Base-by-base conservation (phyloP, 1,139 yeast genomes). In the Suhomyces chickasaworum region DNA sequence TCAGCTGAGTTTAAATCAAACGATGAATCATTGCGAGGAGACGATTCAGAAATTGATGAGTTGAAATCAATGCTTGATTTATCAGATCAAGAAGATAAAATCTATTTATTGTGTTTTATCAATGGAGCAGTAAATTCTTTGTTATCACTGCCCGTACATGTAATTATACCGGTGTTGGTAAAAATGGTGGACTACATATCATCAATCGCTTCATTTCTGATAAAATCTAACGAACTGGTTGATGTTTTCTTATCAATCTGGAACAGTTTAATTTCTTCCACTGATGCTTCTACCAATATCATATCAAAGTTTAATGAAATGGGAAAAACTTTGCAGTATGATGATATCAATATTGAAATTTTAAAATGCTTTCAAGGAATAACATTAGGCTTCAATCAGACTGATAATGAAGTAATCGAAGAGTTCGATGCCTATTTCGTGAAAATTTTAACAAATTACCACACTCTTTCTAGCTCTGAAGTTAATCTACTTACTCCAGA, bases 181-280 rank as follows among this genome's bases (percentile, higher is more conserved):
- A 59, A 56, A 23, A 44, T 71, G 4, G 57, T 63, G 12, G 58
- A 56, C 13, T 55, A 60, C 43, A 45, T 71, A 3, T 62, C 66
- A 1, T 44, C 55, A 1, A 44, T 73, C 13, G 63, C 58, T 29
- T 45, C 49, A 4, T 40, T 54, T 7, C 65, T 65, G 63, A 44
- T 54, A 18, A 63, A 62, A 39, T 53, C 64, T 1, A 39, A 54
- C 7, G 39, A 49, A 6, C 46, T 58, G 15, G 57, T 61, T 37
- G 47, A 50, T 1, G 54, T 59, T 1, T 73, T 70, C 49, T 48
- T 73, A 37, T 51, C 53, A 16, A 46, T 70, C 2, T 73, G 77
- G 75, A 60, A 59, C 42, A 46, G 58, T 4, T 51, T 72, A 15
- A 50, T 68, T 16, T 46, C 46, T 8, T 50, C 61, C 5, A 42